phyloP scores from a whole-genome alignment of 495 filamentous ascomycete species.

The Aspergillus campestris region DNA sequence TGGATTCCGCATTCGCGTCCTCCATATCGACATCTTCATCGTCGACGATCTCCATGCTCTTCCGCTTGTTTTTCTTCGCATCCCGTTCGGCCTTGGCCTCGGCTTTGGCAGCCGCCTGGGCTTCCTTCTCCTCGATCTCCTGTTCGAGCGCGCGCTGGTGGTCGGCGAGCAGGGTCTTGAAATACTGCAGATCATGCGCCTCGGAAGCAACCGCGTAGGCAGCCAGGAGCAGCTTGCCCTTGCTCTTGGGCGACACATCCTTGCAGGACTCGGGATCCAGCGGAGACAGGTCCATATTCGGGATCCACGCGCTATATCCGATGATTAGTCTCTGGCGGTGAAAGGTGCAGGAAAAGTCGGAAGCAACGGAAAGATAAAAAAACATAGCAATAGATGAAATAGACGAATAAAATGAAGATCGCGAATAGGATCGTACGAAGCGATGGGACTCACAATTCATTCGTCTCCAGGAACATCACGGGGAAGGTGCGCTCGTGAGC shows the following conservation, averaged over 20 bases:
- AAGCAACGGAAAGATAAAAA: too few species aligned
- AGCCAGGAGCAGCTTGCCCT: conserved; percentile 61
- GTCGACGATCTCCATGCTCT: conserved; percentile 44
- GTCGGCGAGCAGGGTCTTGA: conserved; percentile 61
- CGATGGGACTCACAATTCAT: conserved; percentile 75
- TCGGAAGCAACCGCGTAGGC: conserved; percentile 70
- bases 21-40: conserved; percentile 72
- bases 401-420: too few species aligned
- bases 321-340: conserved; percentile 1
- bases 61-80: conserved; percentile 54
- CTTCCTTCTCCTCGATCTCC: conserved; percentile 53
- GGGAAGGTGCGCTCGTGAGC: conserved; percentile 76
- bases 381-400: too few species aligned
- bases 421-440: too few species aligned
- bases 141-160: conserved; percentile 51
- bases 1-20: conserved; percentile 49
- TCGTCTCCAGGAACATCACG: conserved; percentile 87
- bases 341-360: background rate
- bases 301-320: conserved; percentile 64
- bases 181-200: conserved; percentile 60
- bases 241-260: conserved; percentile 55
- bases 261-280: conserved; percentile 62
- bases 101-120: conserved; percentile 50
- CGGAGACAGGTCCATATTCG: conserved; percentile 67
- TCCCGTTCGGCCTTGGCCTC: conserved; percentile 52